Evolutionary conservation across 2,329 filamentous ascomycete species (phyloP).

Genomic region (Neocucurbitaria cava): DNA sequence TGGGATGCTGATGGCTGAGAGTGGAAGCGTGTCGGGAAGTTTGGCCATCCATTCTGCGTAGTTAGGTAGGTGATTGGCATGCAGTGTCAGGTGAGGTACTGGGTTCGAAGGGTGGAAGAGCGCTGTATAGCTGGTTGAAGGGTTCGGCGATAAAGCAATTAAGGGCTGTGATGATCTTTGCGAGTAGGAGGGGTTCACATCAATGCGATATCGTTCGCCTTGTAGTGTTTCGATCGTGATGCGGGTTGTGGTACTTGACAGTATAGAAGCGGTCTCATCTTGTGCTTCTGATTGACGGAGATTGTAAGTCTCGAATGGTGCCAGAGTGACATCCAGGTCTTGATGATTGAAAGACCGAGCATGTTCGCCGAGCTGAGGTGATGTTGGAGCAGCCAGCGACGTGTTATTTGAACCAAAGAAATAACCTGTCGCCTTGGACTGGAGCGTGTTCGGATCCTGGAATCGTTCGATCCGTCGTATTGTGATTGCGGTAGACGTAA

Average conservation of each 20-base stretch:
- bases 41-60: constrained; percentile 87
- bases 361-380: constrained; percentile 58
- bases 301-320: constrained; percentile 70
- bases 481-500: constrained; percentile 75
- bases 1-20: constrained; percentile 86
- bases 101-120: constrained; percentile 57
- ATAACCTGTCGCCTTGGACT: constrained; percentile 40
- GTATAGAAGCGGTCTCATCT: background rate
- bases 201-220: constrained; percentile 72
- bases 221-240: constrained; percentile 72
- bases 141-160: constrained; percentile 48
- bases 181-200: constrained; percentile 65
- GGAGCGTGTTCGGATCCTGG: constrained; percentile 58
- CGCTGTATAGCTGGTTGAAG: constrained; percentile 50
- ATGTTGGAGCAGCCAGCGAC: constrained; percentile 41
- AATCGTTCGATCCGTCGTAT: constrained; percentile 79
- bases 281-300: constrained; percentile 62
- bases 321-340: constrained; percentile 68
- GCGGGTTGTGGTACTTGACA: constrained; percentile 67
- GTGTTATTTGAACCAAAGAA: constrained; percentile 39
- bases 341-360: constrained; percentile 67
- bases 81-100: constrained; percentile 39
- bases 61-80: constrained; percentile 35
- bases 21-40: constrained; percentile 72
- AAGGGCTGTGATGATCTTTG: constrained; percentile 48